These are phyloP conservation scores for Aureobasidium subglaciale DNA, from an alignment of 2,329 filamentous ascomycete genomes.

Conservation along the genomic window DNA sequence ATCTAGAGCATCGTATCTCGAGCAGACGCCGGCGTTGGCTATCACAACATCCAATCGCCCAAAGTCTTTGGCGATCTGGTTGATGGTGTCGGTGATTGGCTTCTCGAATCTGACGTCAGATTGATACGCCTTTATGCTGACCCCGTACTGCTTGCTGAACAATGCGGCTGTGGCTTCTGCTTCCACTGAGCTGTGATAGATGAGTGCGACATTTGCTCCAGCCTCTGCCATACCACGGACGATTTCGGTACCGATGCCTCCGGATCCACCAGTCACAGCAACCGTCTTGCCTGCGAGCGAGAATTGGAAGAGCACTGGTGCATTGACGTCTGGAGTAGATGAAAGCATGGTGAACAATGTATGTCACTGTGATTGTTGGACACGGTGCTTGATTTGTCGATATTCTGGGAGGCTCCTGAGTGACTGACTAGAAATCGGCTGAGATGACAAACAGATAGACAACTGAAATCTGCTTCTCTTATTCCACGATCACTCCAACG, in stretches of 20 bases:
- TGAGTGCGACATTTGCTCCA: not conserved
- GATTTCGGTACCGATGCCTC: not conserved
- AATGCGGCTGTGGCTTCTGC: not conserved
- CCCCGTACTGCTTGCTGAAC: not conserved
- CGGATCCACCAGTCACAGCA: slow-evolving; percentile 2
- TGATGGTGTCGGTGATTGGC: slow-evolving; percentile 44
- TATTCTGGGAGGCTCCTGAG: too few species aligned
- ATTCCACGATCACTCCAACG: too few species aligned
- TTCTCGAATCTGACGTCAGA: slow-evolving; percentile 68
- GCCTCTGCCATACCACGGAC: not conserved
- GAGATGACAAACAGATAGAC: too few species aligned
- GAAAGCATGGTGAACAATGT: not conserved
- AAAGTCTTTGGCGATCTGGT: slow-evolving; percentile 21
- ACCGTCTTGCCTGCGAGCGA: not conserved
- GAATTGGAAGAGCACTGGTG: not conserved
- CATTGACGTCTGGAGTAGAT: not conserved
- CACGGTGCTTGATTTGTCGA: too few species aligned
- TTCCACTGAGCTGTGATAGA: not conserved
- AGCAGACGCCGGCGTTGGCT: slow-evolving; percentile 27
- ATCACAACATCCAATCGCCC: not conserved
- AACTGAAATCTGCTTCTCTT: too few species aligned
- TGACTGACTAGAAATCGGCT: too few species aligned
- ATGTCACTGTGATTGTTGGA: too few species aligned
- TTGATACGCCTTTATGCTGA: slow-evolving; percentile 26
- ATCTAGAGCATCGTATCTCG: slow-evolving; percentile 51